Conservation (phyloP, 768 basidiomycete genomes). For the Auricularia heimuer region DNA sequence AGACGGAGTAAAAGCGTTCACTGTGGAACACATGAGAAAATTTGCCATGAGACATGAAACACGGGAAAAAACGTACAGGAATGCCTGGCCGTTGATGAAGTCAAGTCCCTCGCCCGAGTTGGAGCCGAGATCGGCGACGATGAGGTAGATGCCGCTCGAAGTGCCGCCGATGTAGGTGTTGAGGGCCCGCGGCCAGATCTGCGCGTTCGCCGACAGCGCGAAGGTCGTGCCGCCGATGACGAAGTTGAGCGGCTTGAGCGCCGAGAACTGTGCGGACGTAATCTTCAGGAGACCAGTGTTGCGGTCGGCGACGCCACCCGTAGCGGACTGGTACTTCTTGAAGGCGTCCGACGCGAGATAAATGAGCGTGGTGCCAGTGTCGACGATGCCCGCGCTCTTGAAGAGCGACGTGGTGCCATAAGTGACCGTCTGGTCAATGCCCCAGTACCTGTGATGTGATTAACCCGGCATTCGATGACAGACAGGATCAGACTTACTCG, state of each 20-base stretch:
- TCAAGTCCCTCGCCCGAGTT: constrained; percentile 45
- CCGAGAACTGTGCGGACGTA: constrained; percentile 36
- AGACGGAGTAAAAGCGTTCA: constrained; percentile 46
- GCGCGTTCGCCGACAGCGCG: constrained; percentile 52
- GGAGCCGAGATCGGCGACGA: constrained; percentile 17
- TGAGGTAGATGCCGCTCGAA: constrained; percentile 40
- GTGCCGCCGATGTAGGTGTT: constrained; percentile 51
- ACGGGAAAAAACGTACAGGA: background rate
- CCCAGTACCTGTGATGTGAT: constrained; percentile 23
- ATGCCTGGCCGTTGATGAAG: constrained; percentile 31
- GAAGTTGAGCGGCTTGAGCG: constrained; percentile 45
- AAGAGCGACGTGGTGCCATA: constrained; percentile 30
- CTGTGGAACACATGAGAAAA: constrained; percentile 40
- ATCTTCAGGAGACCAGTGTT: constrained; percentile 48
- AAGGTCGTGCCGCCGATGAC: constrained; percentile 42
- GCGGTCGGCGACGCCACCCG: constrained; percentile 41
- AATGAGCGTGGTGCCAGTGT: constrained; percentile 38
- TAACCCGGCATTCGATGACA: background rate
- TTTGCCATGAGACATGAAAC: constrained; percentile 23
- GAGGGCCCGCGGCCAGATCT: constrained; percentile 57
- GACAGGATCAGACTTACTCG: constrained; percentile 18
- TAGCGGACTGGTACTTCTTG: constrained; percentile 42
- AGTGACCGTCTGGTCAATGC: constrained; percentile 34
- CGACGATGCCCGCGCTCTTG: constrained; percentile 36
- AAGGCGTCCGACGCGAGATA: constrained; percentile 34